Evolutionary conservation across 805 yeast genomes (phyloP), one percentile per base, ranked within the genome.

Genomic region (Maudiozyma bulderi): DNA sequence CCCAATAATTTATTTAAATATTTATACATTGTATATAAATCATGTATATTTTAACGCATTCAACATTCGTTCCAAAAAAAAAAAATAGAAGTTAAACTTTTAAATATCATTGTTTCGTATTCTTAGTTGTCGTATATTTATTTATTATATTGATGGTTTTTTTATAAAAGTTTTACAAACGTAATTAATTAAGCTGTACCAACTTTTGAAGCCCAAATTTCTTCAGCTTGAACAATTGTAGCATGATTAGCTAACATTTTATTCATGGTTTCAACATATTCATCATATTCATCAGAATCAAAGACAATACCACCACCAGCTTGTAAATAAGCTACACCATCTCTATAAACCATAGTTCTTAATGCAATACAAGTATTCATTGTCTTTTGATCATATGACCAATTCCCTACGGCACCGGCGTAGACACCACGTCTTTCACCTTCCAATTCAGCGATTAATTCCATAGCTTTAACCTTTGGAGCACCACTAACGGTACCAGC

Each of bases 401-500:
- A 93, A 65, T 86, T 85, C 7, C 99, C 99, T 15, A 93, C 98
- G 2, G 99, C 99, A 53, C 99, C 99, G 0, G 99, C 99, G 63
- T 93, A 93, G 8, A 91, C 90, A 43, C 98, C 99, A 62, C 99
- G 76, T 61, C 88, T 87, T 64, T 91, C 98, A 52, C 79, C 76
- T 64, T 93, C 99, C 44, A 91, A 71, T 64, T 87, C 95, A 15
- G 86, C 84, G 58, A 93, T 88, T 42, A 93, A 73, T 67, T 90
- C 95, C 98, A 93, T 93, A 8, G 99, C 99, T 59, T 79, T 81
- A 40, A 93, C 95, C 68, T 93, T 93, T 49, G 99, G 99, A 2
- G 99, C 98, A 39, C 99, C 99, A 49, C 95, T 83, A 10, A 91
- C 98, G 1, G 99, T 93, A 42, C 99, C 99, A 1, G 99, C 99